phyloP scores from a whole-genome alignment of 768 basidiomycete genomes.

The Panellus pusillus region DNA sequence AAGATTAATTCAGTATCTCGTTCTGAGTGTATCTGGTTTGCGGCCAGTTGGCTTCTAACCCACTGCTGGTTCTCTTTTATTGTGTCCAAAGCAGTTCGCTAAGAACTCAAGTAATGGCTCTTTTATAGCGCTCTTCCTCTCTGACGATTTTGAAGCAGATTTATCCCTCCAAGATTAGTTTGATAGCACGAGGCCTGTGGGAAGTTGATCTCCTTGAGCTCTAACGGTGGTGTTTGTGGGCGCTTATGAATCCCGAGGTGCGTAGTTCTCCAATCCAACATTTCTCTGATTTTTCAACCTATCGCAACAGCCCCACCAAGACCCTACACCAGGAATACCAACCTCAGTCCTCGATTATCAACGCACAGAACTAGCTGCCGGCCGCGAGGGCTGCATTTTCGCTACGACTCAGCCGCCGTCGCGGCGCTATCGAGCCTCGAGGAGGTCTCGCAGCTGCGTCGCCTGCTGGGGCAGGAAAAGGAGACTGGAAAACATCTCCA shows the following conservation, averaged over 20 bases:
- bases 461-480: conserved; percentile 2
- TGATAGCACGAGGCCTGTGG: conserved; percentile 2
- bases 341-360: conserved; percentile 10
- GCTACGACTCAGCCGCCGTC: conserved; percentile 3
- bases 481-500: not conserved
- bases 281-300: no score
- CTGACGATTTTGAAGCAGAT: no score
- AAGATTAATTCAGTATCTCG: not conserved
- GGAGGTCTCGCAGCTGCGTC: conserved; percentile 3
- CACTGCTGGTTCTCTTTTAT: no score
- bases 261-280: no score
- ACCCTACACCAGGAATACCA: not conserved
- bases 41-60: no score
- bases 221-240: no score
- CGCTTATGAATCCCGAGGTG: no score
- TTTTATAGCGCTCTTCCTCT: no score
- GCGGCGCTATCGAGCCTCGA: not conserved
- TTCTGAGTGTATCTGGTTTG: not conserved
- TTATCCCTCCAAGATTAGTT: no score
- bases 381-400: conserved; percentile 5
- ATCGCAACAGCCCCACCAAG: not conserved
- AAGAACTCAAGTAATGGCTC: no score
- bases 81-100: no score
- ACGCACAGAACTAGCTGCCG: not conserved
- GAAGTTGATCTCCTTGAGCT: not conserved